Evolutionary conservation across 1,139 yeast species (phyloP).

Genomic region (Hemisphaericaspora lyxosophila): DNA sequence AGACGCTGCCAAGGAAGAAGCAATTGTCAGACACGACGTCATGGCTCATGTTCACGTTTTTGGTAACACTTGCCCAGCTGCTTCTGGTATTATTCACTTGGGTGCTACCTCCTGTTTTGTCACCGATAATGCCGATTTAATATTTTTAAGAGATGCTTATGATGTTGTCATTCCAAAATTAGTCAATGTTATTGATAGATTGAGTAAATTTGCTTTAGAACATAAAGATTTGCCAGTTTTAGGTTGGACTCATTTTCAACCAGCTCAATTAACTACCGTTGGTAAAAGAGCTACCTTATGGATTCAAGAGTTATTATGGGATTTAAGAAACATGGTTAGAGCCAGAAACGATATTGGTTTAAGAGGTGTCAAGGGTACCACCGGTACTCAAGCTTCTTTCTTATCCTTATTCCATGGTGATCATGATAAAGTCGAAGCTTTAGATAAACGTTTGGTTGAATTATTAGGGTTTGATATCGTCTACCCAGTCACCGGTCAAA

Average conservation of each 20-base stretch:
- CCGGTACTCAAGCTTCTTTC: conserved; percentile 98
- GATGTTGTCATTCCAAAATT: conserved; percentile 91
- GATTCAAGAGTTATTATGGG: conserved; percentile 98
- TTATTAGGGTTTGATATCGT: conserved; percentile 91
- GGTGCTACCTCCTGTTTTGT: conserved; percentile 99
- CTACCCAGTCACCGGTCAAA: conserved; percentile 97
- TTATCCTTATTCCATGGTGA: conserved; percentile 92
- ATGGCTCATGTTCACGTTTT: conserved; percentile 98
- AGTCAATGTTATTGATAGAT: conserved; percentile 91
- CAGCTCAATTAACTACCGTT: conserved; percentile 97
- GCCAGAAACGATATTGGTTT: conserved; percentile 96
- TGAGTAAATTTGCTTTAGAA: conserved; percentile 82
- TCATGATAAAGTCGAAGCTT: conserved; percentile 90
- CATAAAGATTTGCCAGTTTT: conserved; percentile 95
- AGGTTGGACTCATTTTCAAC: conserved; percentile 99
- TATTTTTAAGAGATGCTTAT: conserved; percentile 92
- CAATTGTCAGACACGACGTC: conserved; percentile 97
- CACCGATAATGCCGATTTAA: conserved; percentile 96
- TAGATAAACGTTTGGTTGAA: conserved; percentile 90
- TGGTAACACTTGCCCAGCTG: conserved; percentile 90
- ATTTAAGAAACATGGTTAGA: conserved; percentile 89
- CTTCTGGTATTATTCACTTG: conserved; percentile 95
- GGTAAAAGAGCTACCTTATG: conserved; percentile 98
- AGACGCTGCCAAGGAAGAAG: conserved; percentile 89
- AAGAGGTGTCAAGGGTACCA: conserved; percentile 98